Evolutionary conservation across 2,329 filamentous ascomycete genomes (phyloP).

Genomic region (Mycocentrospora acerina): DNA sequence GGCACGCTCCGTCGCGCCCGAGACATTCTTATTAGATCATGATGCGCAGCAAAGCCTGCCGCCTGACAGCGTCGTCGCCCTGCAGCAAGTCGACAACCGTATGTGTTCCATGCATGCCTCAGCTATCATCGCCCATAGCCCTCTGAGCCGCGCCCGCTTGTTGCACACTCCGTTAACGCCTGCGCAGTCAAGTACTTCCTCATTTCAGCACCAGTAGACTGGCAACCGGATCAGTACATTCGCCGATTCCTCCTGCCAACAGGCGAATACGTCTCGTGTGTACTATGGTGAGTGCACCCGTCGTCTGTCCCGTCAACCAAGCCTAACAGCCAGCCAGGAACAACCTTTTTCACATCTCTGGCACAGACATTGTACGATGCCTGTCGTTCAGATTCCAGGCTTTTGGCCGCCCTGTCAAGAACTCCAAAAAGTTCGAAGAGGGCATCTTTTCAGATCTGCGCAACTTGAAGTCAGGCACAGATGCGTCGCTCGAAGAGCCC

Average conservation of each 20-base stretch:
- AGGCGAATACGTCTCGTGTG: slow-evolving; percentile 97
- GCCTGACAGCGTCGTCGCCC: slow-evolving; percentile 92
- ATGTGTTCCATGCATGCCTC: slow-evolving; percentile 46
- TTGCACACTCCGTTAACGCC: slow-evolving; percentile 30
- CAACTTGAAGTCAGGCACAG: slow-evolving; percentile 96
- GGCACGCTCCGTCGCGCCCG: slow-evolving; percentile 69
- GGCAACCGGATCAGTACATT: slow-evolving; percentile 95
- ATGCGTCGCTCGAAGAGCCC: slow-evolving; percentile 96
- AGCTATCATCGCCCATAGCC: slow-evolving; percentile 1
- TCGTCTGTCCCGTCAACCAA: background rate
- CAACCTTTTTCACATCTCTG: slow-evolving; percentile 98
- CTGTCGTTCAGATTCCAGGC: slow-evolving; percentile 98
- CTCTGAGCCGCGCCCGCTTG: slow-evolving; percentile 6
- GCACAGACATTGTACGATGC: slow-evolving; percentile 97
- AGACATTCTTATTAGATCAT: slow-evolving; percentile 97
- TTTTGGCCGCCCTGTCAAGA: slow-evolving; percentile 97
- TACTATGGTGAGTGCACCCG: slow-evolving; percentile 68
- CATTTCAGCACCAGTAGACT: slow-evolving; percentile 97
- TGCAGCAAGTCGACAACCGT: slow-evolving; percentile 98
- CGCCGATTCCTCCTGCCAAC: slow-evolving; percentile 92
- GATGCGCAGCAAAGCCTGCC: slow-evolving; percentile 96
- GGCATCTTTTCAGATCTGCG: slow-evolving; percentile 98
- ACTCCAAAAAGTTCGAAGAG: slow-evolving; percentile 99
- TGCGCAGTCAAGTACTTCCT: slow-evolving; percentile 94
- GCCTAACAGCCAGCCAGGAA: slow-evolving; percentile 61